phyloP scores from a whole-genome alignment of 192 early-diverging fungal species.

The Chytriomyces confervae region DNA sequence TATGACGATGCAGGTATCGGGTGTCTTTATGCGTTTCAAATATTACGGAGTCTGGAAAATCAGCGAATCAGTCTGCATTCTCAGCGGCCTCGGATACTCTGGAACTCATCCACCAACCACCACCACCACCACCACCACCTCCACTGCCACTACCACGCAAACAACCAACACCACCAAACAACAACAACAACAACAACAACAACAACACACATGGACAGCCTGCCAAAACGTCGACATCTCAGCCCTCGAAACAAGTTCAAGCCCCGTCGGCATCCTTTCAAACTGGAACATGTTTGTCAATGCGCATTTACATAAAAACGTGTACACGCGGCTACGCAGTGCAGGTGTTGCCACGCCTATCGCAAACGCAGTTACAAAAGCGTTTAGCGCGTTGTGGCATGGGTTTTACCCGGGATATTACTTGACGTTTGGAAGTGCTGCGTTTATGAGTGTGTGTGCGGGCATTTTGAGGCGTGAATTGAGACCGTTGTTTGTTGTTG shows the following conservation, averaged over 20 bases:
- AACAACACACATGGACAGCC: background rate
- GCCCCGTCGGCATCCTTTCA: slow-evolving; percentile 48
- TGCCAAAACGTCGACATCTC: slow-evolving; percentile 76
- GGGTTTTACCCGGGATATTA: slow-evolving; percentile 75
- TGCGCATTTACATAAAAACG: slow-evolving; percentile 81
- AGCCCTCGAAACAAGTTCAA: slow-evolving; percentile 69
- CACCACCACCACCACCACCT: background rate
- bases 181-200: background rate
- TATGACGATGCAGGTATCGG: slow-evolving; percentile 38
- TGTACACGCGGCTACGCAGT: slow-evolving; percentile 69
- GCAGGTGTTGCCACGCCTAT: slow-evolving; percentile 57
- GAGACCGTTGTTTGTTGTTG: background rate
- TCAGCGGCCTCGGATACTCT: slow-evolving; percentile 82
- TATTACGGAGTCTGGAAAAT: slow-evolving; percentile 77
- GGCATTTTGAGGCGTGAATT: background rate
- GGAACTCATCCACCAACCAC: slow-evolving; percentile 57
- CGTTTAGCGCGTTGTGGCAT: slow-evolving; percentile 86
- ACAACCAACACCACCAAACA: background rate
- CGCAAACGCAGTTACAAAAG: slow-evolving; percentile 71
- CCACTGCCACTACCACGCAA: background rate
- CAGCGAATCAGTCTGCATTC: slow-evolving; percentile 82
- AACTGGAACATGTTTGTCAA: slow-evolving; percentile 88
- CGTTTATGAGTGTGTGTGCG: slow-evolving; percentile 1
- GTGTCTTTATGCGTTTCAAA: slow-evolving; percentile 40
- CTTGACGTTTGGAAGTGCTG: slow-evolving; percentile 21